Base-by-base conservation (phyloP, 148 eudicot genomes). In the Rhododendron henanense region DNA sequence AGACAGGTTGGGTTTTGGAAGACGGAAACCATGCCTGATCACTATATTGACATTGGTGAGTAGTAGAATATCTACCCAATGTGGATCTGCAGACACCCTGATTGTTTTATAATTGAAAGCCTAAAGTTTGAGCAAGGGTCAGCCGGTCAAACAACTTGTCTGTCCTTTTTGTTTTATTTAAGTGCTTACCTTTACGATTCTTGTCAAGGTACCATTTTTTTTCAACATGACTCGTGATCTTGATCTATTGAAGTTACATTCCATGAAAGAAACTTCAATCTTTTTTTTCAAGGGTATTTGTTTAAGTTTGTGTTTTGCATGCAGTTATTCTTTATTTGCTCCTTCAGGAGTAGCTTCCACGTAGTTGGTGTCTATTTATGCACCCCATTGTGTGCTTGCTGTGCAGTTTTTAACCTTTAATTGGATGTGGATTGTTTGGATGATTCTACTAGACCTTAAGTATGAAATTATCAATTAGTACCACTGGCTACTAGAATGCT, bases 1-100 rank as follows among this genome's bases (percentile, higher is more conserved):
- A 92, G 92, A 88, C 94, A 90, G 82, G 84, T 89, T 79, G 90
- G 92, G 47, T 89, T 92, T 55, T 88, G 93, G 92, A 90, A 90
- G 89, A 83, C 86, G 53, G 94, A 93, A 74, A 63, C 86, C 75
- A 47, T 87, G 90, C 86, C 84, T 45, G 87, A 86, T 79, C 79
- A 88, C 74, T 80, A 84, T 85, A 10, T 50, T 51, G 55, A 51
- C 55, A 51, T 51, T 51, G 94, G 96, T 94, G 78, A 90, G 91
- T 80, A 71, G 9, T 59, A 63, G 5, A 39, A 82, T 37, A 37
- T 69, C 25, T 51, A 4, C 11, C 23, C 67, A 35, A 23, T 33
- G 48, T 48, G 71, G 71, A 3, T 33, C 18, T 25, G 45, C 11
- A 35, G 74, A 48, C 33, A 23, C 57, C 55, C 51, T 35, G 50